phyloP scores from a whole-genome alignment of 805 yeast species.

The Wickerhamiella bombiphila region DNA sequence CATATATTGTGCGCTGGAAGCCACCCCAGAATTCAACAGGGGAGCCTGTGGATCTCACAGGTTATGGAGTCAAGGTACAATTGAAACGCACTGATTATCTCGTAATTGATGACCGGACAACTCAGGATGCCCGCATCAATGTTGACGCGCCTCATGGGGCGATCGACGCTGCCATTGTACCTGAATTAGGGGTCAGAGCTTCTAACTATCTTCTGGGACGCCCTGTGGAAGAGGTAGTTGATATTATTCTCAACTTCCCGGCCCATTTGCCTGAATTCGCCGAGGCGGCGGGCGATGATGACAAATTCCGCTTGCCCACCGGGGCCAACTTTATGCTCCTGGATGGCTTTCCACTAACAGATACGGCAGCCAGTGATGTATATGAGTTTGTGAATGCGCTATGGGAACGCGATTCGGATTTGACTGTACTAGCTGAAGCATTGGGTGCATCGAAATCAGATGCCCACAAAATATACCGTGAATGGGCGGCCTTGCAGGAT shows the following conservation, averaged over 20 bases:
- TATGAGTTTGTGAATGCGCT: conserved; percentile 25
- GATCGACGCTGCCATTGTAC: conserved; percentile 16
- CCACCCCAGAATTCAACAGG: conserved; percentile 23
- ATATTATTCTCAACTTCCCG: conserved; percentile 41
- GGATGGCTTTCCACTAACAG: conserved; percentile 48
- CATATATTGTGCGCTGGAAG: conserved; percentile 63
- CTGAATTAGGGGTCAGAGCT: conserved; percentile 20
- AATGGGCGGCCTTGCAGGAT: background rate
- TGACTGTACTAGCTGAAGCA: background rate
- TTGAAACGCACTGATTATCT: conserved; percentile 53
- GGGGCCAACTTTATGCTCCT: conserved; percentile 33
- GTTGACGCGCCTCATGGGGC: conserved; percentile 17
- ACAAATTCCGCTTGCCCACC: conserved; percentile 12
- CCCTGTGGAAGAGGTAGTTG: conserved; percentile 27
- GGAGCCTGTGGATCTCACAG: conserved; percentile 22
- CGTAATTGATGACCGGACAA: conserved; percentile 46
- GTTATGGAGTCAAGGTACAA: conserved; percentile 54
- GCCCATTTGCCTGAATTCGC: conserved; percentile 30
- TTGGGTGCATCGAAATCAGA: background rate
- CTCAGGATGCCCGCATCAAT: conserved; percentile 10
- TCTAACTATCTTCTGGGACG: conserved; percentile 24
- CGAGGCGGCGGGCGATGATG: conserved; percentile 13
- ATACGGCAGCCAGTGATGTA: conserved; percentile 25
- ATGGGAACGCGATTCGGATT: conserved; percentile 20
- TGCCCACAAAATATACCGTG: background rate